Base-by-base conservation (phyloP, 1,139 yeast species). In the Protomyces inundatus region DNA sequence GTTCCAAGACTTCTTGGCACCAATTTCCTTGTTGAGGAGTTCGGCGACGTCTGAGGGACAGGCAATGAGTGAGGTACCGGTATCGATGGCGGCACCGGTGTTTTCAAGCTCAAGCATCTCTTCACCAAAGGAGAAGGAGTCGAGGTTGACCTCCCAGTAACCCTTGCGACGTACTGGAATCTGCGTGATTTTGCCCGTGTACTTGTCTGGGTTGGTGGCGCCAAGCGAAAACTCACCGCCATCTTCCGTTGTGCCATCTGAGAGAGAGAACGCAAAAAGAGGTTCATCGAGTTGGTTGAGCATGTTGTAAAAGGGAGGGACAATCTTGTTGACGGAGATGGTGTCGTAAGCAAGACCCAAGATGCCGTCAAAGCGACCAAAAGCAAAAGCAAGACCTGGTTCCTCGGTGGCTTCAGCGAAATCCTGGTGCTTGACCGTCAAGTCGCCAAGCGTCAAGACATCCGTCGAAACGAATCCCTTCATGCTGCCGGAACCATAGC, bases 121-220 rank as follows among this genome's bases (percentile, higher is more conserved):
- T 69, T 87, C 87, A 71, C 98, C 98, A 68, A 93, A 82, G 48
- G 91, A 89, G 74, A 93, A 80, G 71, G 96, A 91, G 71, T 90
- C 90, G 70, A 93, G 87, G 69, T 87, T 83, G 67, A 93, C 98
- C 81, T 93, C 98, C 98, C 98, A 93, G 83, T 93, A 93, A 46
- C 98, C 98, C 85, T 91, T 89, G 82, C 98, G 89, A 81, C 98
- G 90, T 67, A 93, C 95, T 66, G 98, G 98, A 77, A 93, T 83
- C 88, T 95, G 90, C 63, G 93, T 87, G 71, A 93, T 81, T 71
- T 91, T 84, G 69, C 98, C 98, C 58, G 79, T 77, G 77, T 80
- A 90, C 73, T 84, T 82, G 68, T 84, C 75, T 70, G 84, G 81
- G 75, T 91, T 97, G 71, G 86, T 81, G 69, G 98, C 98, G 76